A percentile compares a stretch with the other conserved stretches of the same genome.
Evolutionary conservation across 73 alveolate species (phyloP).

Genomic region (Paramecium tetraurelia): DNA sequence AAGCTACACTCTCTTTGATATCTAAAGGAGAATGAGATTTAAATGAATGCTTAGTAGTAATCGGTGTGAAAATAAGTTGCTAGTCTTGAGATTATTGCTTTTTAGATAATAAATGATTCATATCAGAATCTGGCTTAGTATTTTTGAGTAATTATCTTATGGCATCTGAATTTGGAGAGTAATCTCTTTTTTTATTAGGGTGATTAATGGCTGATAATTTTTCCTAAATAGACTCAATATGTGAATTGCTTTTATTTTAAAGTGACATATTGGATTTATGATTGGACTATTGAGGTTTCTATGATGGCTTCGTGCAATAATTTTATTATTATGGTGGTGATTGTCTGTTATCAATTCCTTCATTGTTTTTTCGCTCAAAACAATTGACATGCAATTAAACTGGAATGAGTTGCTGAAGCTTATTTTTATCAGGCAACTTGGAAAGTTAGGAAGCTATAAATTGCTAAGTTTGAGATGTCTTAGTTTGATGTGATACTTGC

Average conservation of each 20-base stretch:
- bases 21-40: slow-evolving; percentile 12
- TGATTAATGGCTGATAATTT: background rate
- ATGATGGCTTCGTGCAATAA: slow-evolving; percentile 34
- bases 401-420: background rate
- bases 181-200: slow-evolving; percentile 2
- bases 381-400: slow-evolving; percentile 3
- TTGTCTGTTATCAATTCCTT: background rate
- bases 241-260: background rate
- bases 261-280: slow-evolving; percentile 48
- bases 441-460: slow-evolving; percentile 19
- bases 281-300: background rate
- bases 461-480: background rate
- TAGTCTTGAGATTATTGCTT: background rate
- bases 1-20: slow-evolving; percentile 32
- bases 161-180: slow-evolving; percentile 36
- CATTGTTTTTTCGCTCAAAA: background rate
- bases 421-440: background rate
- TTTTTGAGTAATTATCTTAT: background rate
- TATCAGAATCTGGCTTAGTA: background rate
- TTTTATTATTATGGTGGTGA: background rate
- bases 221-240: background rate
- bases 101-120: background rate
- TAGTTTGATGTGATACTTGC: background rate
- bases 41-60: background rate
- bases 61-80: background rate